phyloP scores from a whole-genome alignment of 306 rosid species.

The Inga leiocalycina region DNA sequence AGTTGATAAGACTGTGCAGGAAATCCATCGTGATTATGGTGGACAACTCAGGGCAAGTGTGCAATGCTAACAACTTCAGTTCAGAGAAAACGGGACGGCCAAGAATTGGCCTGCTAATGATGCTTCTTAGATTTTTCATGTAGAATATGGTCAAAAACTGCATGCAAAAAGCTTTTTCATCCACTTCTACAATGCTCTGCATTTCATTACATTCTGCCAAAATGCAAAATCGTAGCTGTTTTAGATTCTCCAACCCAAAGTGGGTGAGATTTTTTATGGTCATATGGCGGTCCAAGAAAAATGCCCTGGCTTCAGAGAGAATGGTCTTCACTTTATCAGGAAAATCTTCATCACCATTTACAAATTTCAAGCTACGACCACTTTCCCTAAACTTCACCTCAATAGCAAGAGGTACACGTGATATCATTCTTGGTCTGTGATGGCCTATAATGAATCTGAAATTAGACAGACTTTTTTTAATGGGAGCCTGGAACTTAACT shows the following conservation, averaged over 20 bases:
- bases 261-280: neutral
- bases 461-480: rapidly evolving
- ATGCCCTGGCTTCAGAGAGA: neutral
- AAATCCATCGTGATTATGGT: neutral
- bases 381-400: neutral
- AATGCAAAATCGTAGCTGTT: neutral
- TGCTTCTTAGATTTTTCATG: neutral
- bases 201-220: neutral
- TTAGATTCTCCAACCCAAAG: neutral
- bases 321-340: neutral
- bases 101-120: neutral
- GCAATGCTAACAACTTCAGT: neutral
- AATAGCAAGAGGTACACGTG: neutral
- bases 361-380: neutral
- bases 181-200: neutral
- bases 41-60: constrained; percentile 7
- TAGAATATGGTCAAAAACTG: neutral
- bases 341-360: neutral
- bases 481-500: neutral
- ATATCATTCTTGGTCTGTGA: neutral
- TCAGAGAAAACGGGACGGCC: neutral
- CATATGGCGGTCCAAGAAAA: neutral
- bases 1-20: neutral
- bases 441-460: neutral
- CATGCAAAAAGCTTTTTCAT: neutral